These are phyloP conservation scores for Microcyclosporella mali DNA, from an alignment of 2,329 filamentous ascomycete species.

Conservation along the genomic window DNA sequence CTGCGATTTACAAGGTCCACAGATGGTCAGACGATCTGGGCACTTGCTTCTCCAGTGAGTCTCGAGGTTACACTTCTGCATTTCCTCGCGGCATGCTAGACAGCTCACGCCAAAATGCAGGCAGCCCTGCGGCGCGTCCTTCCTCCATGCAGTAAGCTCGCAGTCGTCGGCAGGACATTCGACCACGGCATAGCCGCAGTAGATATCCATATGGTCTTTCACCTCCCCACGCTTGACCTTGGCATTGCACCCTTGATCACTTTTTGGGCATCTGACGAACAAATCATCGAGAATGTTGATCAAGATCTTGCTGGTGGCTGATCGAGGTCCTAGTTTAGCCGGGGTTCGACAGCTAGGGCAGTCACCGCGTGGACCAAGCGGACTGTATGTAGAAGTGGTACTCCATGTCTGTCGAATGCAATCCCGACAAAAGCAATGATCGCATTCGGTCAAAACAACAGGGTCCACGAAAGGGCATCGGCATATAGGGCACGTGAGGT, in stretches of 20 bases:
- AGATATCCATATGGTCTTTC: slow-evolving; percentile 54
- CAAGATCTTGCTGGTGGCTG: slow-evolving; percentile 45
- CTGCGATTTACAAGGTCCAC: slow-evolving; percentile 38
- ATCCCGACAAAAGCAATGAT: slow-evolving; percentile 58
- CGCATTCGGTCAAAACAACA: slow-evolving; percentile 51
- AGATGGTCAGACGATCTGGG: slow-evolving; percentile 42
- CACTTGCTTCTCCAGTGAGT: slow-evolving; percentile 39
- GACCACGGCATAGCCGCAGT: slow-evolving; percentile 52
- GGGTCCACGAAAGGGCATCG: slow-evolving; percentile 57
- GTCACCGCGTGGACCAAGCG: slow-evolving; percentile 29
- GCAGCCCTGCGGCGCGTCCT: slow-evolving; percentile 49
- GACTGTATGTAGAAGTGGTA: slow-evolving; percentile 28
- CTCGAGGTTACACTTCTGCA: slow-evolving; percentile 51
- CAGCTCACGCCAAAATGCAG: slow-evolving; percentile 50
- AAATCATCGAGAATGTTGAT: slow-evolving; percentile 58
- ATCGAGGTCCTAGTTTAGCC: slow-evolving; percentile 34
- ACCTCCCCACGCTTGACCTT: slow-evolving; percentile 51
- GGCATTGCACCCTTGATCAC: slow-evolving; percentile 48
- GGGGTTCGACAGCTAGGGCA: slow-evolving; percentile 54
- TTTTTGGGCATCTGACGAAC: slow-evolving; percentile 53
- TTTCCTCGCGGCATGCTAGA: slow-evolving; percentile 45
- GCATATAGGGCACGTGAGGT: slow-evolving; percentile 60
- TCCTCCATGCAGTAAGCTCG: slow-evolving; percentile 48
- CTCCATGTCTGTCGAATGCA: slow-evolving; percentile 49
- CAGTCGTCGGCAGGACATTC: slow-evolving; percentile 49